A percentile compares a stretch with the other conserved stretches of the same genome.
Evolutionary conservation across 768 basidiomycete species (phyloP).

Genomic region (Neoboletus magnificus): DNA sequence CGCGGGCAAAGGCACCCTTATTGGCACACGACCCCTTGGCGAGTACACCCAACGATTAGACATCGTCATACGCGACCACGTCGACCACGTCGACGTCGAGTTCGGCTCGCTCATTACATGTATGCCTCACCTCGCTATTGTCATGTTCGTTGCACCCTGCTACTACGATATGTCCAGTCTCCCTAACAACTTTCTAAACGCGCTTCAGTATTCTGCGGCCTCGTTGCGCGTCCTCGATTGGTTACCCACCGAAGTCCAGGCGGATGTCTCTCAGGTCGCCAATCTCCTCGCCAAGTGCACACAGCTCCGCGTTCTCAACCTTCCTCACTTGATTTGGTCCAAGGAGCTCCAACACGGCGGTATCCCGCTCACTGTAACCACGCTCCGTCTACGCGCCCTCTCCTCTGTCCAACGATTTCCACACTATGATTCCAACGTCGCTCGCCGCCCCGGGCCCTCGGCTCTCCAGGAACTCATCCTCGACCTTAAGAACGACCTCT

Average conservation of each 20-base stretch:
- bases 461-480: constrained; percentile 21
- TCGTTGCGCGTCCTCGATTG: constrained; percentile 24
- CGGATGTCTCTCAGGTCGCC: not conserved
- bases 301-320: constrained; percentile 17
- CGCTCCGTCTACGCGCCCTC: constrained; percentile 7
- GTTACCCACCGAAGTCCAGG: not conserved
- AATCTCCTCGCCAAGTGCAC: constrained; percentile 11
- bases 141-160: constrained; percentile 12
- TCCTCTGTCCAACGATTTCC: not conserved
- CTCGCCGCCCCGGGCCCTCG: not conserved
- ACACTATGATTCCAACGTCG: not conserved
- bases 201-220: constrained; percentile 11
- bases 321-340: constrained; percentile 8
- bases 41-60: constrained; percentile 26
- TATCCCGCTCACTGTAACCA: constrained; percentile 13
- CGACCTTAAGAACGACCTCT: not conserved
- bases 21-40: constrained; percentile 14
- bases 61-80: constrained; percentile 20
- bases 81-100: not conserved
- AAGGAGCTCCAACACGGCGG: not conserved
- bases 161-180: not conserved
- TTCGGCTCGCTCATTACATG: constrained; percentile 6
- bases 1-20: constrained; percentile 7
- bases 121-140: constrained; percentile 20
- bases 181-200: constrained; percentile 9